These are phyloP conservation scores for Capsella rubella DNA, from an alignment of 441 rosid genomes.

Conservation along the genomic window DNA sequence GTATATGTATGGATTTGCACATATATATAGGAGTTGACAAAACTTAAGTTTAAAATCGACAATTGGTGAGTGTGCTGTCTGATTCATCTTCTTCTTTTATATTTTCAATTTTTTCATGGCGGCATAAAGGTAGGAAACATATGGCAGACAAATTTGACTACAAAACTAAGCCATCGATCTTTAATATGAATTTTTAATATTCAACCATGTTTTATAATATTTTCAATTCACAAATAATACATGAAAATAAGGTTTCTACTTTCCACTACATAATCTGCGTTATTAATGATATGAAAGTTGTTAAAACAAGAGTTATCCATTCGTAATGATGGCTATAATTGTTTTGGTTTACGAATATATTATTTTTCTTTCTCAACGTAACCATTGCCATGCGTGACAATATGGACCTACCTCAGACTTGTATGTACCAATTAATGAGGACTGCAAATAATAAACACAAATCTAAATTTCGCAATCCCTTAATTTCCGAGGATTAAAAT, in stretches of 20 bases:
- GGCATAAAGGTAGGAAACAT: slow-evolving; percentile 44
- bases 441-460: slow-evolving; percentile 16
- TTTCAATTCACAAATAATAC: neutral
- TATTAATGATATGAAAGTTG: neutral
- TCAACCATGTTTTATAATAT: neutral
- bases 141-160: slow-evolving; percentile 46
- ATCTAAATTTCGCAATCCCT: neutral
- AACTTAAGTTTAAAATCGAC: slow-evolving; percentile 2
- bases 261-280: slow-evolving; percentile 14
- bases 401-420: slow-evolving; percentile 30
- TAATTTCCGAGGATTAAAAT: neutral
- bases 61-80: slow-evolving; percentile 12
- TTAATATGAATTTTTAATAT: neutral
- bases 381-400: slow-evolving; percentile 33
- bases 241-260: neutral
- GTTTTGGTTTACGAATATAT: slow-evolving; percentile 22
- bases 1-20: slow-evolving; percentile 15
- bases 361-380: slow-evolving; percentile 2
- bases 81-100: neutral
- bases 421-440: neutral
- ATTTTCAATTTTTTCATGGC: slow-evolving; percentile 20
- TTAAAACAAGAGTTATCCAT: neutral
- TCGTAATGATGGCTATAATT: slow-evolving; percentile 22
- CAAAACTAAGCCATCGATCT: slow-evolving; percentile 29
- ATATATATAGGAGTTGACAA: slow-evolving; percentile 18